A percentile compares a stretch with the other conserved stretches of the same genome.
phyloP scores from a whole-genome alignment of 345 rosid species.

The Rhodomyrtus tomentosa region DNA sequence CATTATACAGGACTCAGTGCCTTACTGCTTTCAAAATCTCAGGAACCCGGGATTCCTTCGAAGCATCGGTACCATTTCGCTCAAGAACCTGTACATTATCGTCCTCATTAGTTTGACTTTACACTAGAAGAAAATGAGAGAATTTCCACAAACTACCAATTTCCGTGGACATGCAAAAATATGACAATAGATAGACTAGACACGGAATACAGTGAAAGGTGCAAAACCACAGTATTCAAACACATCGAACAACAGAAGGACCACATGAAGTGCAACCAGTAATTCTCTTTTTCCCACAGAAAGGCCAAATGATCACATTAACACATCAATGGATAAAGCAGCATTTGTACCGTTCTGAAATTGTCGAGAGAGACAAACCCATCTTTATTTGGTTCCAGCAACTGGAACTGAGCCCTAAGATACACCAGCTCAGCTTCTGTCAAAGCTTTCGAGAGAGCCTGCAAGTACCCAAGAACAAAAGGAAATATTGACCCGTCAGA shows the following conservation, averaged over 20 bases:
- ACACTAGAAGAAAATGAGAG: not conserved
- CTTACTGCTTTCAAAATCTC: slow-evolving; percentile 62
- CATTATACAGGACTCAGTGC: not conserved
- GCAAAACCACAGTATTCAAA: not conserved
- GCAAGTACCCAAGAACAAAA: not conserved
- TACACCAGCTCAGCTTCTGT: slow-evolving; percentile 68
- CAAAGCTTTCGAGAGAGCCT: slow-evolving; percentile 92
- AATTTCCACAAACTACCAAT: not conserved
- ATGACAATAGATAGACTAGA: not conserved
- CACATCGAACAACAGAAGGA: not conserved
- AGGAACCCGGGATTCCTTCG: slow-evolving; percentile 63
- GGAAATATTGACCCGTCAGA: not conserved
- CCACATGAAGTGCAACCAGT: not conserved
- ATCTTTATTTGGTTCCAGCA: slow-evolving; percentile 63
- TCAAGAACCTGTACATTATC: slow-evolving; percentile 49
- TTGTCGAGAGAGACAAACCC: slow-evolving; percentile 59
- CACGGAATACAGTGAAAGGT: not conserved
- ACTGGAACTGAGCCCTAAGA: slow-evolving; percentile 66
- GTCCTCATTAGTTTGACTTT: not conserved
- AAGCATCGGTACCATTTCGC: slow-evolving; percentile 62
- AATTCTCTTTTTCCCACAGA: not conserved
- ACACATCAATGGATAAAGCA: not conserved
- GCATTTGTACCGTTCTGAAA: slow-evolving; percentile 51
- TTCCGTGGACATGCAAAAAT: not conserved
- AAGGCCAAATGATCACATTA: not conserved